phyloP scores from a whole-genome alignment of 768 basidiomycete genomes.

The Macrolepiota fuliginosa region DNA sequence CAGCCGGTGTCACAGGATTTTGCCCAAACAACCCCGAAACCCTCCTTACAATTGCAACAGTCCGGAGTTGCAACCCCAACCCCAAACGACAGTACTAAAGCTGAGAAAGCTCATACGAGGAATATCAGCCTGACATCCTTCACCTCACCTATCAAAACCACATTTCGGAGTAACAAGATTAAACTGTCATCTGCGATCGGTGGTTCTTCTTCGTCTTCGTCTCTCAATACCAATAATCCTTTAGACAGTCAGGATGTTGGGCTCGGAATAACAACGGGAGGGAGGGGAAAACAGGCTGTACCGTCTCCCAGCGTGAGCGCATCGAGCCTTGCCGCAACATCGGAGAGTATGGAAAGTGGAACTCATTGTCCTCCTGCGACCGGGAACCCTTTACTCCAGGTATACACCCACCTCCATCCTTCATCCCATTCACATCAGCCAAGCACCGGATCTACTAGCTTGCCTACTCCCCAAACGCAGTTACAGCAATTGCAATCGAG shows the following conservation, averaged over 20 bases:
- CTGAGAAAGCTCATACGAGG: slow-evolving; percentile 22
- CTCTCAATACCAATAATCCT: not conserved
- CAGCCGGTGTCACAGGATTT: not conserved
- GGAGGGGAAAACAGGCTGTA: not conserved
- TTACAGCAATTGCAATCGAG: slow-evolving; percentile 27
- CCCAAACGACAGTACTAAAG: slow-evolving; percentile 3
- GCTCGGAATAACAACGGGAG: not conserved
- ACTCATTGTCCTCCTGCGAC: not conserved
- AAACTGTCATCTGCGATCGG: slow-evolving; percentile 21
- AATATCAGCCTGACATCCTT: slow-evolving; percentile 26
- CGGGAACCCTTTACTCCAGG: not conserved
- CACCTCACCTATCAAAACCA: slow-evolving; percentile 23
- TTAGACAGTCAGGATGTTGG: not conserved
- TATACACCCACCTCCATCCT: not conserved
- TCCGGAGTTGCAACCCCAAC: slow-evolving; percentile 14
- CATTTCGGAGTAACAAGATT: slow-evolving; percentile 25
- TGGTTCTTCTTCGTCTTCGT: slow-evolving; percentile 7
- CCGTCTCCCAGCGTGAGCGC: slow-evolving; percentile 10
- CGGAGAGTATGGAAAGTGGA: slow-evolving; percentile 6
- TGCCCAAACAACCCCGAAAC: slow-evolving; percentile 4
- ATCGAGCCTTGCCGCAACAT: slow-evolving; percentile 6
- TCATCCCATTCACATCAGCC: slow-evolving; percentile 6
- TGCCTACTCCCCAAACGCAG: slow-evolving; percentile 11
- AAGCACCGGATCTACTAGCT: not conserved
- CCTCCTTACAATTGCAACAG: slow-evolving; percentile 11